Evolutionary conservation across 1,284 basidiomycete genomes (phyloP), one percentile per base, ranked within the genome.

Genomic region (Trichosporon sp.): DNA sequence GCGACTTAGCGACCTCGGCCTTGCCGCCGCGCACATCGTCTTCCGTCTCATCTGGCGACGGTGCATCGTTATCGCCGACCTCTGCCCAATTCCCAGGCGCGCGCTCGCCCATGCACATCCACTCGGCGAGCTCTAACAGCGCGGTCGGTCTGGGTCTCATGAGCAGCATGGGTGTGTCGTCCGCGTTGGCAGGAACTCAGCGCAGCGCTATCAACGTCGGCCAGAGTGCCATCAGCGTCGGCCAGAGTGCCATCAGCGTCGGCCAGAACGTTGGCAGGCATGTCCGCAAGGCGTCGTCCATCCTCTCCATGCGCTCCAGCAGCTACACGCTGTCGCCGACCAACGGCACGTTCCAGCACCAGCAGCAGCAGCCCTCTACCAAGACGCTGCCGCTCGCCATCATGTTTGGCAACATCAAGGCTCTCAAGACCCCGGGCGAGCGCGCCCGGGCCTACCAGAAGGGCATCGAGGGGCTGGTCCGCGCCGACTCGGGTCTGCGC

Each of bases 401-500:
- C 89, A 86, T 88, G 73, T 92, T 88, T 76, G 86, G 87, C 21
- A 91, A 95, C 78, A 87, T 96, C 11, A 83, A 88, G 69, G 76
- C 78, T 11, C 86, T 88, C 81, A 88, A 87, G 77, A 90, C 86
- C 37, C 78, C 91, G 0, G 80, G 89, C 2, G 94, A 96, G 78
- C 87, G 94, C 51, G 92, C 91, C 65, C 81, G 86, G 37, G 88
- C 89, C 63, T 97, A 96, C 79, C 91, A 92, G 7, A 84, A 86
- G 73, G 94, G 93, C 83, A 92, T 96, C 75, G 93, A 93, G 78
- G 92, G 94, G 77, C 83, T 96, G 21, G 88, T 89, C 65, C 85
- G 87, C 72, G 89, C 89, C 75, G 92, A 95, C 78, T 91, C 90
- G 77, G 93, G 94, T 19, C 81, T 96, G 71, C 85, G 85, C 14